phyloP scores from a whole-genome alignment of 2,329 filamentous ascomycete genomes.

The Dactylonectria macrodidyma region DNA sequence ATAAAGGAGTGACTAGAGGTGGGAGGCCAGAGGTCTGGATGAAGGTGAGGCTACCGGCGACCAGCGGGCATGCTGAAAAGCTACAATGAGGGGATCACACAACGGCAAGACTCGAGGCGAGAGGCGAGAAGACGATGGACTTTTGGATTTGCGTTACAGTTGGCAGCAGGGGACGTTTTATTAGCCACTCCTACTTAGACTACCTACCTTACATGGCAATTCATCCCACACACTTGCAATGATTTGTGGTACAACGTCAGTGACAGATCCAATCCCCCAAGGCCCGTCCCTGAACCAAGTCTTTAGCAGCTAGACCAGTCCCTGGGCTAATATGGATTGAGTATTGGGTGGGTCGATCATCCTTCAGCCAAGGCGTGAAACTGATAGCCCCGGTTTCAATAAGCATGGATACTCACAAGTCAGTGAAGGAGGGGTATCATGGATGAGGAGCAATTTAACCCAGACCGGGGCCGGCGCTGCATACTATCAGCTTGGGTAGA shows the following conservation, averaged over 20 bases:
- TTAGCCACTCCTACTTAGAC: too few species aligned
- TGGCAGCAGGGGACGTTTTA: conserved; percentile 43
- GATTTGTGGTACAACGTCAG: conserved; percentile 33
- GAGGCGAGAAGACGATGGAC: conserved; percentile 13
- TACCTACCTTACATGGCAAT: conserved; percentile 18
- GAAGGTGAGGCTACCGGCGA: conserved; percentile 35
- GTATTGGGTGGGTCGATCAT: conserved; percentile 32
- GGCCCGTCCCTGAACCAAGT: background rate
- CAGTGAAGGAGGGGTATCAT: conserved; percentile 11
- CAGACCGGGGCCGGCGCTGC: conserved; percentile 14
- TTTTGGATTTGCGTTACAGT: conserved; percentile 20
- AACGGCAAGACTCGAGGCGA: conserved; percentile 4
- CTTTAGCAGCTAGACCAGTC: conserved; percentile 7
- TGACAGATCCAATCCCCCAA: conserved; percentile 17
- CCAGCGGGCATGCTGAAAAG: conserved; percentile 38
- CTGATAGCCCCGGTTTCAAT: conserved; percentile 35
- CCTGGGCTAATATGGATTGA: conserved; percentile 43
- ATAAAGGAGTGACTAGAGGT: conserved; percentile 46
- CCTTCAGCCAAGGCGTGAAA: conserved; percentile 45
- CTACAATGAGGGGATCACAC: conserved; percentile 17
- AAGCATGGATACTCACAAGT: conserved; percentile 25
- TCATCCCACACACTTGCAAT: conserved; percentile 11
- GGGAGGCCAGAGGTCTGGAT: conserved; percentile 32
- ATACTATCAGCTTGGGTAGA: background rate
- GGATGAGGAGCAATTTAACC: conserved; percentile 27